Evolutionary conservation across 176 grass and related monocot species (phyloP).

Genomic region (Raddia guianensis): DNA sequence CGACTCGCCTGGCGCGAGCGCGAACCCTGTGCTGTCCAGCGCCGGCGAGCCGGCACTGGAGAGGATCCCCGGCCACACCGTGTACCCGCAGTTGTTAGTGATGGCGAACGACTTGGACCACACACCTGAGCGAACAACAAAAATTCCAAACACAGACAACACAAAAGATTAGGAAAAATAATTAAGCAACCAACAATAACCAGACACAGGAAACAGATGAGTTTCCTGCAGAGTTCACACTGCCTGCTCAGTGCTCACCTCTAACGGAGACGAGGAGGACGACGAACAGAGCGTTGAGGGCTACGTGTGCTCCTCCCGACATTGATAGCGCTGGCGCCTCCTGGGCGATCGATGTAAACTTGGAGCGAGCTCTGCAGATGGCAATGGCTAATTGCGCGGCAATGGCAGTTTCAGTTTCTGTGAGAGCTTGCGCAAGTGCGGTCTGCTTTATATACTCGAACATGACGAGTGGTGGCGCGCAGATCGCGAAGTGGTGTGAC

Average conservation of each 20-base stretch:
- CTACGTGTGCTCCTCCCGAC: neutral
- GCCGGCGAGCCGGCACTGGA: conserved; percentile 40
- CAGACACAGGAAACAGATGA: neutral
- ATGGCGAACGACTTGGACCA: conserved; percentile 37
- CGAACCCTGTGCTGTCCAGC: conserved; percentile 53
- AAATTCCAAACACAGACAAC: neutral
- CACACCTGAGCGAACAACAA: neutral
- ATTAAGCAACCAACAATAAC: neutral
- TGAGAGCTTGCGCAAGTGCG: neutral
- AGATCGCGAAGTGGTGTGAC: too few relatives aligned
- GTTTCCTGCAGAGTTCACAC: neutral
- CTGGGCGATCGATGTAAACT: neutral
- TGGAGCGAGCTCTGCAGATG: neutral
- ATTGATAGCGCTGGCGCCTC: neutral
- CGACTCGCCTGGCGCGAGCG: conserved; percentile 40
- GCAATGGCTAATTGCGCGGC: too few relatives aligned
- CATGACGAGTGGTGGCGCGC: neutral
- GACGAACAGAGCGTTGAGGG: neutral
- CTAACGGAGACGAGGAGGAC: neutral
- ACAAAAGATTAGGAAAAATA: neutral
- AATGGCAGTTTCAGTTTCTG: too few relatives aligned
- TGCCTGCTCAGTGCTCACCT: neutral
- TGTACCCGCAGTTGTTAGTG: conserved; percentile 60
- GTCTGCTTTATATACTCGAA: neutral
- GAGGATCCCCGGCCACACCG: conserved; percentile 68